Evolutionary conservation across 495 filamentous ascomycete species (phyloP).

Genomic region (Aspergillus affinis): DNA sequence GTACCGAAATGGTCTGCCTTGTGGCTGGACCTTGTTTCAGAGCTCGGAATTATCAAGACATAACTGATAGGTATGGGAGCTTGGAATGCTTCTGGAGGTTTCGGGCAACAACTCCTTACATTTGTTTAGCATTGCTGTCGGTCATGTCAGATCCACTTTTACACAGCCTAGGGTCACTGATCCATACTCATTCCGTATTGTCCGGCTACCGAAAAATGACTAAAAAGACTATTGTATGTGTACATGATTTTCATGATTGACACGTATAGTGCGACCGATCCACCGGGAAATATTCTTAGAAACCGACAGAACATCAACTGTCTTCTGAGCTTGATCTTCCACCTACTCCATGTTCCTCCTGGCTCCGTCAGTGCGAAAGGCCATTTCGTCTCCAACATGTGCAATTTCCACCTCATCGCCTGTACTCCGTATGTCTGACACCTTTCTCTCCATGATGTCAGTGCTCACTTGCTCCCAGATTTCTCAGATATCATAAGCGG

Average conservation of each 20-base stretch:
- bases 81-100: background rate
- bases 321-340: background rate
- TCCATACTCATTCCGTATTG: background rate
- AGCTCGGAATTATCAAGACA: background rate
- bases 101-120: constrained; percentile 8
- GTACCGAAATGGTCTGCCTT: background rate
- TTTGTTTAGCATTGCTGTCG: background rate
- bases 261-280: constrained; percentile 3
- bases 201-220: too few species aligned
- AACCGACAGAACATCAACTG: background rate
- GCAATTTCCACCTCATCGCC: background rate
- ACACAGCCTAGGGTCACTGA: background rate
- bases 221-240: background rate
- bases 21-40: background rate
- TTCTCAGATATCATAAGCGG: background rate
- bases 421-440: background rate
- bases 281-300: constrained; percentile 5
- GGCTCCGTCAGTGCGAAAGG: background rate
- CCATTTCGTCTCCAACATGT: background rate
- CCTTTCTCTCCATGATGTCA: constrained; percentile 1
- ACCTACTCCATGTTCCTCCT: background rate
- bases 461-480: background rate
- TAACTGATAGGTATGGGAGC: background rate
- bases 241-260: constrained; percentile 13
- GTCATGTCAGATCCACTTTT: background rate